Base-by-base conservation (phyloP, 306 rosid genomes). In the Cicer chorassanicum region DNA sequence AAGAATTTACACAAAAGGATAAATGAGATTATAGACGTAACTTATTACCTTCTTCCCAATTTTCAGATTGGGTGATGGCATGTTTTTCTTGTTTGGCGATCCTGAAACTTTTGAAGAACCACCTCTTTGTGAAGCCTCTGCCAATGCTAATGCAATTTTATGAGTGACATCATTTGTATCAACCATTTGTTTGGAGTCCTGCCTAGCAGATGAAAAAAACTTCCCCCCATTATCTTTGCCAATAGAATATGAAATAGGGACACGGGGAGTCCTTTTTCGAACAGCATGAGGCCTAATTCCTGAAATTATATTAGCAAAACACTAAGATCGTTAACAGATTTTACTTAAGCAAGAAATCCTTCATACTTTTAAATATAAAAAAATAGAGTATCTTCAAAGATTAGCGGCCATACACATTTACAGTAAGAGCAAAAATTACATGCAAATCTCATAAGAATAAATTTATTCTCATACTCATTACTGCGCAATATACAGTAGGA, bases 241-340 rank as follows among this genome's bases (percentile, higher is more conserved):
- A 42, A 59, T 73, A 61, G 96, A 78, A 84, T 77, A 73, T 59
- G 93, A 82, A 68, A 94, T 88, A 38, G 97, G 96, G 69, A 94
- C 84, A 11, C 97, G 96, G 18, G 97, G 99, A 71, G 99, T 94
- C 82, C 97, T 87, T 82, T 94, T 94, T 55, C 96, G 85, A 80
- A 94, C 99, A 72, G 92, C 95, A 77, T 88, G 99, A 75, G 95
- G 88, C 78, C 80, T 84, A 63, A 90, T 81, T 83, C 99, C 99
- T 94, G 72, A 82, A 63, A 83, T 46, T 49, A 65, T 61, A 71
- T 73, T 73, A 70, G 46, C 50, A 70, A 72, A 68, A 61, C 61
- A 44, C 48, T 43, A 63, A 82, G 73, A 66, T 29, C 24, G 4
- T 40, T 13, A 10, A 40, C 21, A 68, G 77, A 42, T 77, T 56